Percentiles rank a stretch among this genome's conserved stretches.
These are phyloP conservation scores for Arthroderma uncinatum DNA, from an alignment of 2,329 filamentous ascomycete genomes.

Conservation along the genomic window DNA sequence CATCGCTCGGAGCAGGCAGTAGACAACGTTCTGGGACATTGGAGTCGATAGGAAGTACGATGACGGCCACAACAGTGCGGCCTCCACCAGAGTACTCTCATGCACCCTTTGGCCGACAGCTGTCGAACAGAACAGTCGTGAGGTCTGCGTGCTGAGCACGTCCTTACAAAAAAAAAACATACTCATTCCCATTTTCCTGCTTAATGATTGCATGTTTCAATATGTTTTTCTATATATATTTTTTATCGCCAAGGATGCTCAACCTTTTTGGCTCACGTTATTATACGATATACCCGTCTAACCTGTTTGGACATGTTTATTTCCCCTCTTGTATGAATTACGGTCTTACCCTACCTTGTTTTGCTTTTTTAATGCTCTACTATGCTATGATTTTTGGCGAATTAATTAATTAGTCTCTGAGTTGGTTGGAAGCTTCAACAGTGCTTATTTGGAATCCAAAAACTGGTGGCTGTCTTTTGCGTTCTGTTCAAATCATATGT, in stretches of 20 bases:
- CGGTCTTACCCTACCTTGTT: neutral
- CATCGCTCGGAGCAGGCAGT: neutral
- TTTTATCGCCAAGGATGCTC: neutral
- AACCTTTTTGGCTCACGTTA: neutral
- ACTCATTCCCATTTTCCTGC: neutral
- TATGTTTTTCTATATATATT: neutral
- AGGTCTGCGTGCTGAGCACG: neutral
- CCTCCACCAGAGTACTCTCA: neutral
- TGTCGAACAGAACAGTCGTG: neutral
- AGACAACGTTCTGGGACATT: neutral
- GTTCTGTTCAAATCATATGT: neutral
- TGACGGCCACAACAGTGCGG: neutral
- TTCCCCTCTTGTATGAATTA: slow-evolving; percentile 1
- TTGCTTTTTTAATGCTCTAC: neutral
- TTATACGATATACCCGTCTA: slow-evolving; percentile 1
- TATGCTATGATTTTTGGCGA: neutral
- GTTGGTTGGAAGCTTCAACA: neutral
- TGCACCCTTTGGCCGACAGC: neutral
- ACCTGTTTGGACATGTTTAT: neutral
- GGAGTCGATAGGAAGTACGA: neutral
- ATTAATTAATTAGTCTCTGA: neutral
- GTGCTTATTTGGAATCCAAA: neutral
- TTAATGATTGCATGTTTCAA: neutral
- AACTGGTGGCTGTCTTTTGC: neutral
- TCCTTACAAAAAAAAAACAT: neutral